Conservation (phyloP, 148 eudicot genomes). For the Heliosperma pusillum region DNA sequence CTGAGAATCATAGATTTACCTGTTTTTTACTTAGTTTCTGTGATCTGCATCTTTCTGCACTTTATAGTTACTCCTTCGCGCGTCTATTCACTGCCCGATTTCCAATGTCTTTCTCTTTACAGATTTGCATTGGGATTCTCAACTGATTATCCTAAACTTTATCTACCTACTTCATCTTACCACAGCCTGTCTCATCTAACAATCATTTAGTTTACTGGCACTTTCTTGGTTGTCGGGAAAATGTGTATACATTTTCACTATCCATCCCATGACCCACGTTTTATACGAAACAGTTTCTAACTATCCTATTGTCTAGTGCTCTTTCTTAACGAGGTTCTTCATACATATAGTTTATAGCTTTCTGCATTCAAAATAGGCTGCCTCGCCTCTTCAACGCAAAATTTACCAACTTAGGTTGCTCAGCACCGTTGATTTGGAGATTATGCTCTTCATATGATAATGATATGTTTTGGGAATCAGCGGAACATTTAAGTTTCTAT, state of each 20-base stretch:
- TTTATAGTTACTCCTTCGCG: conserved; percentile 5
- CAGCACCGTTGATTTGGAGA: neutral
- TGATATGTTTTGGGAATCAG: neutral
- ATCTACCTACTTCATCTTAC: conserved; percentile 4
- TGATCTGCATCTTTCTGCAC: conserved; percentile 7
- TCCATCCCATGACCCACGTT: conserved; percentile 1
- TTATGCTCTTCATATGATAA: neutral
- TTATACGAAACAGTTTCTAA: conserved; percentile 5
- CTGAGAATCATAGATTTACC: neutral
- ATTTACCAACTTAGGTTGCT: neutral
- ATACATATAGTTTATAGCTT: neutral
- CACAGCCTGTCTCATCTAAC: conserved; percentile 1
- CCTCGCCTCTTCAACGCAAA: neutral
- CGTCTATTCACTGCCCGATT: conserved; percentile 7
- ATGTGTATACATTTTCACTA: conserved; percentile 16
- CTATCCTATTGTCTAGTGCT: neutral
- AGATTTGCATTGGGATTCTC: conserved; percentile 27
- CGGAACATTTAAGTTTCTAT: conserved; percentile 1
- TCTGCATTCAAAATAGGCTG: neutral
- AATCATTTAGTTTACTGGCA: conserved; percentile 8
- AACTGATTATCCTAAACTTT: conserved; percentile 15
- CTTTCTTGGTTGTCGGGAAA: conserved; percentile 17
- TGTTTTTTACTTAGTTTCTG: neutral
- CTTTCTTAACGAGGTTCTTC: neutral
- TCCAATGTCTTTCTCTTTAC: conserved; percentile 17